A percentile compares a stretch with the other conserved stretches of the same genome.
These are phyloP conservation scores for Fusarium musae DNA, from an alignment of 2,329 filamentous ascomycete species.

Conservation along the genomic window DNA sequence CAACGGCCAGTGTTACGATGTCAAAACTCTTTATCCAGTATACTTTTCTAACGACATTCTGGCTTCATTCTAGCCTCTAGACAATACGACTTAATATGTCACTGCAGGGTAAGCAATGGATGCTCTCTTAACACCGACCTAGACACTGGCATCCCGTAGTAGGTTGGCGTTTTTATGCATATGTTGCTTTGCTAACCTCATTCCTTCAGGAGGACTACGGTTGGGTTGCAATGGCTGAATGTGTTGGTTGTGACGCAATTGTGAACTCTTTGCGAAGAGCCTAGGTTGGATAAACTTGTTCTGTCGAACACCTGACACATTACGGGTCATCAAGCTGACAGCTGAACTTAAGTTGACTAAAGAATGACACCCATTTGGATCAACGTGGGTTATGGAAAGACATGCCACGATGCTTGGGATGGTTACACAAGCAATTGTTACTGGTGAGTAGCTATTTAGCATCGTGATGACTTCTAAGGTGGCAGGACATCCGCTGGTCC, in stretches of 20 bases:
- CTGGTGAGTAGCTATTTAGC: neutral
- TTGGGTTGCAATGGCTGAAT: neutral
- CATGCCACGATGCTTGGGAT: conserved; percentile 21
- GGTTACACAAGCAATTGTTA: conserved; percentile 24
- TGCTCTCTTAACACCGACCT: neutral
- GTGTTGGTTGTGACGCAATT: neutral
- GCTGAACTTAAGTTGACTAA: neutral
- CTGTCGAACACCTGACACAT: neutral
- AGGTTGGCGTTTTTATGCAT: neutral
- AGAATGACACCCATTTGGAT: neutral
- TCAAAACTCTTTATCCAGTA: neutral
- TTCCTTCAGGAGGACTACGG: neutral
- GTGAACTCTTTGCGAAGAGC: neutral
- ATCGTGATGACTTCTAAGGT: neutral
- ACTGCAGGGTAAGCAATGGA: neutral
- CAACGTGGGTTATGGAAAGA: conserved; percentile 7
- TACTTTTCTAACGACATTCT: neutral
- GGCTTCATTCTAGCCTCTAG: neutral
- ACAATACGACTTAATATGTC: neutral
- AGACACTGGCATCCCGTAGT: neutral
- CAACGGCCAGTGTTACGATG: neutral
- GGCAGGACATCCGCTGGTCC: neutral
- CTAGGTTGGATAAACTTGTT: conserved; percentile 4
- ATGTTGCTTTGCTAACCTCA: neutral
- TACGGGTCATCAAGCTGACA: conserved; percentile 11